Conservation (phyloP, 2,329 filamentous ascomycete species). For the Ceratocystis cubensis region DNA sequence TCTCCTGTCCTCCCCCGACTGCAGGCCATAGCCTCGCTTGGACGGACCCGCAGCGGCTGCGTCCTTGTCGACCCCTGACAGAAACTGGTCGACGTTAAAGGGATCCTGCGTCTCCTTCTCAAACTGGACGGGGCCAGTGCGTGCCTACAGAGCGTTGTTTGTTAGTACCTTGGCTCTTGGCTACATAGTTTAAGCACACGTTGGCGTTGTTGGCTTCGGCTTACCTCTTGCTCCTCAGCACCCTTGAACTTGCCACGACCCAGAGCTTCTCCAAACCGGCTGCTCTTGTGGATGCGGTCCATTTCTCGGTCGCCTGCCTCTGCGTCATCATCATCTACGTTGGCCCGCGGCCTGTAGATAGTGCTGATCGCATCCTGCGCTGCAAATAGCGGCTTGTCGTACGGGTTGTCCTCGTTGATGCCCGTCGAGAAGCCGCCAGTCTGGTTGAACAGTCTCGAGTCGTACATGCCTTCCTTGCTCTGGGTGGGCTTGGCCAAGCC, state of each 20-base stretch:
- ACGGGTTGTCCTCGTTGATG: constrained; percentile 94
- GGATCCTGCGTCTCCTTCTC: constrained; percentile 78
- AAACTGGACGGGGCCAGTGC: constrained; percentile 90
- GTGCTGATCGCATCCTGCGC: constrained; percentile 89
- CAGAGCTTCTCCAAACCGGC: constrained; percentile 71
- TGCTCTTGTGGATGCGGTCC: constrained; percentile 74
- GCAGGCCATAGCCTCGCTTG: constrained; percentile 65
- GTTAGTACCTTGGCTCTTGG: not conserved
- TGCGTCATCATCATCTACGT: constrained; percentile 63
- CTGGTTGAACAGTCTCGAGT: constrained; percentile 90
- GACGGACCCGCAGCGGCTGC: constrained; percentile 33
- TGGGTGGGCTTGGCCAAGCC: constrained; percentile 91
- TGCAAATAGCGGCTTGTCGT: constrained; percentile 93
- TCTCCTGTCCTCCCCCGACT: constrained; percentile 44
- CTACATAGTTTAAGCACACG: not conserved
- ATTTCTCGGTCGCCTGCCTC: constrained; percentile 71
- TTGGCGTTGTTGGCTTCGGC: constrained; percentile 25
- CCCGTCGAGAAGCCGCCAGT: constrained; percentile 79
- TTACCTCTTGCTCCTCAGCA: constrained; percentile 65
- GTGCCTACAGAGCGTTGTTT: constrained; percentile 37
- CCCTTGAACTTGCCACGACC: constrained; percentile 89
- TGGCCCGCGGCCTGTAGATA: constrained; percentile 75
- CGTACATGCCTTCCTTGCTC: constrained; percentile 89
- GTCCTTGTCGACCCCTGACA: constrained; percentile 61
- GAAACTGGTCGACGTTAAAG: constrained; percentile 89